phyloP scores from a whole-genome alignment of 208 protist genomes.

The Leptomonas pyrrhocoris region DNA sequence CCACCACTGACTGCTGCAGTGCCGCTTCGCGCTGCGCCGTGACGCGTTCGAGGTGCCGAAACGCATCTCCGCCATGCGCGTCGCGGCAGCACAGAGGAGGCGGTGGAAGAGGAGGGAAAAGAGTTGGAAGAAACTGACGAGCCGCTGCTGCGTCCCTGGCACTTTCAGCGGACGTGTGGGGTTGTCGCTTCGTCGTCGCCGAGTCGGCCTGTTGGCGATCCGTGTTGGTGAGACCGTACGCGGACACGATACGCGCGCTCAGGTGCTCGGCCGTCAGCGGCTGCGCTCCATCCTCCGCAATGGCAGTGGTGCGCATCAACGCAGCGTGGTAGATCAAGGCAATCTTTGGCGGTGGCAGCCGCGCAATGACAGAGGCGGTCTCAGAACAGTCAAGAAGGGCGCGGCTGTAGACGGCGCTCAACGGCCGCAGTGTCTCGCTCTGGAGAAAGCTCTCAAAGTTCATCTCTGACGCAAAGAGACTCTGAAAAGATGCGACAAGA shows the following conservation, averaged over 20 bases:
- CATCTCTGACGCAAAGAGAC: not conserved
- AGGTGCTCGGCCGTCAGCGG: constrained; percentile 18
- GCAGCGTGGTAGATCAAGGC: constrained; percentile 39
- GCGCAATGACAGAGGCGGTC: constrained; percentile 25
- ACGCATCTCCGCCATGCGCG: not conserved
- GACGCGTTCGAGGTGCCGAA: constrained; percentile 13
- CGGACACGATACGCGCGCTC: constrained; percentile 18
- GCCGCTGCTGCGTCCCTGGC: not conserved
- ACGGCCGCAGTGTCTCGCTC: constrained; percentile 22
- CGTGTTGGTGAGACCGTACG: constrained; percentile 8
- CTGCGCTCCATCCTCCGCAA: not conserved
- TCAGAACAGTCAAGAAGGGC: constrained; percentile 28
- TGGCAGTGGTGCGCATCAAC: constrained; percentile 12
- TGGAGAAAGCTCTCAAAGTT: constrained; percentile 29
- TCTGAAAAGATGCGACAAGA: too few relatives aligned
- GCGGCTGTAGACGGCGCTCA: constrained; percentile 28
- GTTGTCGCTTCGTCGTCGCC: not conserved
- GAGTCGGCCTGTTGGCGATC: not conserved
- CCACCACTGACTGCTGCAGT: constrained; percentile 7
- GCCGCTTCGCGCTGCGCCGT: constrained; percentile 11
- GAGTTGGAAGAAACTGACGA: not conserved
- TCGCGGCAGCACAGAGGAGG: constrained; percentile 1
- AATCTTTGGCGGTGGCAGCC: constrained; percentile 18
- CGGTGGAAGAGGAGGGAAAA: not conserved
- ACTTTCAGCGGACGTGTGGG: not conserved